These are phyloP conservation scores for Diaporthe sp. DNA, from an alignment of 2,329 filamentous ascomycete genomes.

Conservation along the genomic window DNA sequence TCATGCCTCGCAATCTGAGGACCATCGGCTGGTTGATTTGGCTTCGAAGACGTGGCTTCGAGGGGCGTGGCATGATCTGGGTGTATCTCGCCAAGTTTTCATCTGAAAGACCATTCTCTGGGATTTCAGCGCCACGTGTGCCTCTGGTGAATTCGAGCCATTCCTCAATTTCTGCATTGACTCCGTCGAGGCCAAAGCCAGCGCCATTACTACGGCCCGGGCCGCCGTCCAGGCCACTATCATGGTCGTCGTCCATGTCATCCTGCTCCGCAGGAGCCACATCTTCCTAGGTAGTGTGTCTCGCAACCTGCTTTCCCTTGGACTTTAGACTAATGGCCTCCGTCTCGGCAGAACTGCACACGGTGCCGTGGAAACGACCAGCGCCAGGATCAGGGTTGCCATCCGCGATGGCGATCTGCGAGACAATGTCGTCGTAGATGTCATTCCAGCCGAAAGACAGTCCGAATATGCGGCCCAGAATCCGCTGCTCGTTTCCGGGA, in stretches of 20 bases:
- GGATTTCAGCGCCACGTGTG: background rate
- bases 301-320: conserved; percentile 34
- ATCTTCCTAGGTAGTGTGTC: conserved; percentile 27
- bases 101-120: background rate
- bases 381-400: conserved; percentile 53
- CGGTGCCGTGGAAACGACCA: conserved; percentile 57
- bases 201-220: background rate
- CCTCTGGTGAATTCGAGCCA: background rate
- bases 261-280: background rate
- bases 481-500: conserved; percentile 47
- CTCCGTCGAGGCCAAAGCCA: background rate
- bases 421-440: conserved; percentile 51
- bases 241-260: conserved; percentile 28
- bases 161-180: background rate
- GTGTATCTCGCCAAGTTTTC: background rate
- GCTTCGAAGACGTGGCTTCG: background rate
- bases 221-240: conserved; percentile 33
- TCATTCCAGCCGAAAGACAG: conserved; percentile 56
- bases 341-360: conserved; percentile 43
- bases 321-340: conserved; percentile 7
- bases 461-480: conserved; percentile 51
- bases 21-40: background rate
- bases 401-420: conserved; percentile 53
- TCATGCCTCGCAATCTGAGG: background rate
- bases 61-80: background rate